A percentile compares a stretch with the other conserved stretches of the same genome.
Conservation (phyloP, 352 stramenopile genomes). For the Phytophthora pinifolia region DNA sequence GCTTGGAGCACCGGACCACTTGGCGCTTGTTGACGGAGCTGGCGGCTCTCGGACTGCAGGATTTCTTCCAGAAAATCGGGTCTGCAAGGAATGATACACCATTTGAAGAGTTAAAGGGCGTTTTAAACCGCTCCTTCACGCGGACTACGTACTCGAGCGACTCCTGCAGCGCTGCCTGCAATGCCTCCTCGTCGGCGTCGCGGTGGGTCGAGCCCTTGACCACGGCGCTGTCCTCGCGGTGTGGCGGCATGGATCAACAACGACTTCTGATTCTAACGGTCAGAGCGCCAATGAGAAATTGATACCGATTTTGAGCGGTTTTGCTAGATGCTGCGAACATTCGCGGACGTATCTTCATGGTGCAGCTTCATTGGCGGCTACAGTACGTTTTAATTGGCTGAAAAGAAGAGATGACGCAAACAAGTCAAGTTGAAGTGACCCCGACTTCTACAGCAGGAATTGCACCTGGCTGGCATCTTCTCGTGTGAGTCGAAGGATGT, state of each 20-base stretch:
- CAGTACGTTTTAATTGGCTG: constrained; percentile 1
- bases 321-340: constrained; percentile 12
- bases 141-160: constrained; percentile 48
- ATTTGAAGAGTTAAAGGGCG: constrained; percentile 3
- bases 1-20: background rate
- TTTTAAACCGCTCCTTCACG: constrained; percentile 7
- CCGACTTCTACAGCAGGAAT: constrained; percentile 55
- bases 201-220: constrained; percentile 36
- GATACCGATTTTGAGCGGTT: constrained; percentile 1
- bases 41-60: constrained; percentile 51
- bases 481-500: constrained; percentile 68
- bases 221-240: constrained; percentile 12
- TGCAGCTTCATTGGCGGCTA: background rate
- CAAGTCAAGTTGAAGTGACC: background rate
- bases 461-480: constrained; percentile 85
- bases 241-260: constrained; percentile 16
- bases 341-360: constrained; percentile 22
- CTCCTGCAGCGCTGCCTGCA: constrained; percentile 62
- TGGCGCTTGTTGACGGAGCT: constrained; percentile 6
- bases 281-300: too few species aligned
- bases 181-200: constrained; percentile 71
- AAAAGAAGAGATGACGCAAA: background rate
- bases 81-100: constrained; percentile 22
- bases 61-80: constrained; percentile 74
- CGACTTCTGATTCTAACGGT: too few species aligned